Percentiles rank a stretch among this genome's conserved stretches.
These are phyloP conservation scores for Aspergillus ustus DNA, from an alignment of 2,329 filamentous ascomycete genomes.

Conservation along the genomic window DNA sequence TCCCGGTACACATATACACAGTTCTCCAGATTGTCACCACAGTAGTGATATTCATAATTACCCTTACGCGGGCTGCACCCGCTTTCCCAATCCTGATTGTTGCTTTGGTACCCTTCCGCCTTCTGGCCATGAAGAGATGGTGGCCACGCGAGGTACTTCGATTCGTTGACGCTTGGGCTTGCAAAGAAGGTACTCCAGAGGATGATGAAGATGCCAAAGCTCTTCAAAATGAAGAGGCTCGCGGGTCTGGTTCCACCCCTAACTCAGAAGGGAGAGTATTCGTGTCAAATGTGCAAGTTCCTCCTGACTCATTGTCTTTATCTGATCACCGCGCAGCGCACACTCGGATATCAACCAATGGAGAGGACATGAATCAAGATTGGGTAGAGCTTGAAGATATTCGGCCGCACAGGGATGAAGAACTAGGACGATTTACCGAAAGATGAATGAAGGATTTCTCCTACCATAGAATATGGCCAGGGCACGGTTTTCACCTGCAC, in stretches of 20 bases:
- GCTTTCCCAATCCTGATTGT: slow-evolving; percentile 63
- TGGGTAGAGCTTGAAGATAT: slow-evolving; percentile 31
- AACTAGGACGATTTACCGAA: slow-evolving; percentile 19
- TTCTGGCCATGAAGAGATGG: slow-evolving; percentile 63
- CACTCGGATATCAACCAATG: background rate
- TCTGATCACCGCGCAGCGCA: background rate
- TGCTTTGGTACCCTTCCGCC: slow-evolving; percentile 64
- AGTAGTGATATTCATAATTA: slow-evolving; percentile 54
- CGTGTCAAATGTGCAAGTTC: background rate
- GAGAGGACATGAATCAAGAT: slow-evolving; percentile 20
- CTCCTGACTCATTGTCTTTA: background rate
- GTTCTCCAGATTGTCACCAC: slow-evolving; percentile 63
- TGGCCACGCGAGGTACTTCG: slow-evolving; percentile 64
- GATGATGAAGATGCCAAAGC: slow-evolving; percentile 45
- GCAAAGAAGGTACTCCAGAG: slow-evolving; percentile 59
- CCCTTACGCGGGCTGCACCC: slow-evolving; percentile 1
- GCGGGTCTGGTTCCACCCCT: no score
- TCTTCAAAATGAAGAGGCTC: slow-evolving; percentile 9
- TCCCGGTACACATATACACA: slow-evolving; percentile 64
- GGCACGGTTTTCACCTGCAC: background rate
- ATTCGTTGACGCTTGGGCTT: slow-evolving; percentile 56
- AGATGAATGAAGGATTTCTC: background rate
- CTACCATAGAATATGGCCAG: background rate
- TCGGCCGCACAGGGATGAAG: slow-evolving; percentile 25
- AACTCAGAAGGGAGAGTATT: slow-evolving; percentile 13